Conservation (phyloP, 495 filamentous ascomycete genomes). For the Bacidia rubella region DNA sequence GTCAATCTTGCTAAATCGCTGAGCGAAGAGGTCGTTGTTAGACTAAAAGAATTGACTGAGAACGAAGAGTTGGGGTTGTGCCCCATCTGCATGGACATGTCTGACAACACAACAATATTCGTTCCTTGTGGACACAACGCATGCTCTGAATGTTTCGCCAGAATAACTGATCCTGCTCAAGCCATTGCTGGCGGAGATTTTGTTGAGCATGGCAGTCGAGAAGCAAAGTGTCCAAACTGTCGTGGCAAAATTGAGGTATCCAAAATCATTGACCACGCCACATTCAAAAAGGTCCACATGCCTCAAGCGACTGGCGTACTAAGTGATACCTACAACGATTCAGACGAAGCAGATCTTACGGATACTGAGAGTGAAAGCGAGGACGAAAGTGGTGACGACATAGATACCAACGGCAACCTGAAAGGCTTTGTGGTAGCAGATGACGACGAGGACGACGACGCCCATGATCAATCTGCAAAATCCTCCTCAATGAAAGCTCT, state of each 20-base stretch:
- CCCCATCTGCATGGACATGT: conserved; percentile 68
- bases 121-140: conserved; percentile 17
- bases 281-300: conserved; percentile 66
- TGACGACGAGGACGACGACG: conserved; percentile 26
- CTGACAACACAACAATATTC: conserved; percentile 58
- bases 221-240: conserved; percentile 65
- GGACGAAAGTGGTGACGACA: conserved; percentile 27
- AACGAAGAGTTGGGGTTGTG: conserved; percentile 48
- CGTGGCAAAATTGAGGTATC: conserved; percentile 46
- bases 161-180: conserved; percentile 47
- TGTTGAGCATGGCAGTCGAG: conserved; percentile 30
- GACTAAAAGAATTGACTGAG: conserved; percentile 43
- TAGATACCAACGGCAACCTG: conserved; percentile 36
- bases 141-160: conserved; percentile 37
- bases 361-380: conserved; percentile 23
- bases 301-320: conserved; percentile 29
- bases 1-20: conserved; percentile 53
- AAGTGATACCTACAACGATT: conserved; percentile 27
- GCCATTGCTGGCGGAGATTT: conserved; percentile 43
- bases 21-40: conserved; percentile 43
- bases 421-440: conserved; percentile 46
- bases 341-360: conserved; percentile 29
- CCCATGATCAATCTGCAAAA: too few species aligned
- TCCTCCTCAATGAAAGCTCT: too few species aligned
- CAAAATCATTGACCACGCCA: conserved; percentile 56